phyloP scores from a whole-genome alignment of 306 rosid species.

The Sesbania bispinosa region DNA sequence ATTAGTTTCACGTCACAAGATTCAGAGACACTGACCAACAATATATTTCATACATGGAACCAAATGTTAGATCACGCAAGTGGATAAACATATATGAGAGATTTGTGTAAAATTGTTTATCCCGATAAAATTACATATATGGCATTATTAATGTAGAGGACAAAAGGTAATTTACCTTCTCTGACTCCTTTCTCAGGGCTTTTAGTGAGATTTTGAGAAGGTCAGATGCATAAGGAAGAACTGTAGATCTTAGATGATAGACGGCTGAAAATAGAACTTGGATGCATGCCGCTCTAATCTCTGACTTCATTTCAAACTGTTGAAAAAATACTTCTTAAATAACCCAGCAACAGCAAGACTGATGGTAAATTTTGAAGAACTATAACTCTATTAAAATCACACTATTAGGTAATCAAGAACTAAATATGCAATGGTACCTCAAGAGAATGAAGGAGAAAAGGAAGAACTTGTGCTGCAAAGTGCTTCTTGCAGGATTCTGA shows the following conservation, averaged over 20 bases:
- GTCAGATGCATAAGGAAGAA: slow-evolving; percentile 58
- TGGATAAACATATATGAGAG: neutral
- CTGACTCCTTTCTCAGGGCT: slow-evolving; percentile 55
- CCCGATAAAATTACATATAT: neutral
- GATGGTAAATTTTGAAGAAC: slow-evolving; percentile 15
- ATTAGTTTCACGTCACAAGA: neutral
- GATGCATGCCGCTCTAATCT: slow-evolving; percentile 78
- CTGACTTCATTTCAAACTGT: slow-evolving; percentile 50
- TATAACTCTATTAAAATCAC: neutral
- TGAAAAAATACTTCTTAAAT: slow-evolving; percentile 22
- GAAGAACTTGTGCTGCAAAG: slow-evolving; percentile 55
- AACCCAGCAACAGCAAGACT: slow-evolving; percentile 22
- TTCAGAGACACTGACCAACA: neutral
- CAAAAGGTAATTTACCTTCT: slow-evolving; percentile 48
- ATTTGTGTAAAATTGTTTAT: neutral
- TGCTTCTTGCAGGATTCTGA: slow-evolving; percentile 52
- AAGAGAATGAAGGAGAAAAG: slow-evolving; percentile 46
- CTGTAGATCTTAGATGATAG: slow-evolving; percentile 65
- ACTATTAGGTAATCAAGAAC: slow-evolving; percentile 1
- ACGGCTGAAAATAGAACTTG: slow-evolving; percentile 86
- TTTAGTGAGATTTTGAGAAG: slow-evolving; percentile 68
- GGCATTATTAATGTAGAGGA: neutral
- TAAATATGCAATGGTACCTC: slow-evolving; percentile 51
- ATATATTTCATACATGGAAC: neutral
- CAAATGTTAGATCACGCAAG: neutral